These are phyloP conservation scores for Linnemannia hyalina DNA, from an alignment of 192 early-diverging fungal genomes.

Conservation along the genomic window DNA sequence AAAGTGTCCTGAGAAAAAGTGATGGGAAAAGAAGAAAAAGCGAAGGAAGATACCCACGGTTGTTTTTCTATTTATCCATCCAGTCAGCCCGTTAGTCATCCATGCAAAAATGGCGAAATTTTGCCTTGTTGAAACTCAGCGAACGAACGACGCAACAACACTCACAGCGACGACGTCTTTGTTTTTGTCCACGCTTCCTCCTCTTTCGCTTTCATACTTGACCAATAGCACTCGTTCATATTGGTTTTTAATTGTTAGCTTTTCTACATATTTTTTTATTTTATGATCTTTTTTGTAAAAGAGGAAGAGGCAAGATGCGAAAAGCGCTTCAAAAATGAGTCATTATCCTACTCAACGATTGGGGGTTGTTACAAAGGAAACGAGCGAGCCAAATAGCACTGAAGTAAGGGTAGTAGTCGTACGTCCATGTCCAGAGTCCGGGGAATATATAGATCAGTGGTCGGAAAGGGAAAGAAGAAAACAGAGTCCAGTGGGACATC, in stretches of 20 bases:
- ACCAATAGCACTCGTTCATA: neutral
- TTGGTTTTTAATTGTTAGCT: neutral
- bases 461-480: too few species aligned
- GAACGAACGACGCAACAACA: neutral
- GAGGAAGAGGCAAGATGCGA: too few species aligned
- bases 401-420: too few species aligned
- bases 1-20: too few species aligned
- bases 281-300: neutral
- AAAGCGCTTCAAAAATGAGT: neutral
- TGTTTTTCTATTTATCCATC: conserved; percentile 5
- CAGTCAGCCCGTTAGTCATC: neutral
- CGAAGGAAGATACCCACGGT: neutral
- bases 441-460: too few species aligned
- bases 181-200: neutral
- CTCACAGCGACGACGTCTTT: neutral
- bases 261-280: conserved; percentile 10
- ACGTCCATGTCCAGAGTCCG: too few species aligned
- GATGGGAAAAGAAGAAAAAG: neutral
- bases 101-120: conserved; percentile 22
- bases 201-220: neutral
- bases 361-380: too few species aligned
- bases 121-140: neutral
- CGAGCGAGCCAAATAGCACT: too few species aligned
- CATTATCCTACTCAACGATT: too few species aligned
- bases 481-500: too few species aligned